Percentiles rank a stretch among this genome's conserved stretches.
Conservation (phyloP, 768 basidiomycete genomes). For the Suillus weaverae region DNA sequence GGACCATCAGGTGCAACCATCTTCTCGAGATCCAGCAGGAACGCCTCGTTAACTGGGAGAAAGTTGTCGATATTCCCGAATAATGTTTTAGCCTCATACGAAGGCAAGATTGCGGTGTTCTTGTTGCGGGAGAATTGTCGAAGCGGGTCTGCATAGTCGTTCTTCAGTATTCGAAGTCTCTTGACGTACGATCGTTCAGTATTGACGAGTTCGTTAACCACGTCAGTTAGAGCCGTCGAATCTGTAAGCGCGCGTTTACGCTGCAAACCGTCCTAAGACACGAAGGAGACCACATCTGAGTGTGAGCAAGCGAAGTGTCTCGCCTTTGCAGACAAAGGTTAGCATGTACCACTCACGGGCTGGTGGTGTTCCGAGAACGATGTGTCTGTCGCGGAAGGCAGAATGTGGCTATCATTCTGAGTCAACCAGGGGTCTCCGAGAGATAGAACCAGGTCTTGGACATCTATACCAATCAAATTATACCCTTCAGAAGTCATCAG, state of each 20-base stretch:
- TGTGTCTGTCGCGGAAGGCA: constrained; percentile 41
- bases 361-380: constrained; percentile 40
- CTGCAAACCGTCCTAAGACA: constrained; percentile 33
- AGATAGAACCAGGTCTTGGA: constrained; percentile 76
- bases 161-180: constrained; percentile 78
- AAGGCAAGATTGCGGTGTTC: constrained; percentile 82
- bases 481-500: constrained; percentile 2
- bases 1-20: constrained; percentile 66
- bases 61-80: constrained; percentile 94
- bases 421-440: constrained; percentile 66
- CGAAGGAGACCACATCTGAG: constrained; percentile 5
- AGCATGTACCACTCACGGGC: constrained; percentile 40
- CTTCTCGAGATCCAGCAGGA: constrained; percentile 79
- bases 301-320: constrained; percentile 1
- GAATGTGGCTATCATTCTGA: constrained; percentile 48
- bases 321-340: neutral
- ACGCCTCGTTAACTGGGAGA: constrained; percentile 85
- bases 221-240: constrained; percentile 63
- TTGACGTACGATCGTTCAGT: constrained; percentile 90
- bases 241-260: constrained; percentile 63
- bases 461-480: constrained; percentile 47
- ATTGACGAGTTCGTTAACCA: constrained; percentile 82
- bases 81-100: constrained; percentile 89
- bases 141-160: constrained; percentile 89
- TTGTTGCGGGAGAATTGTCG: constrained; percentile 82